phyloP scores from a whole-genome alignment of 2,329 filamentous ascomycete species.

The Hypoxylon sp. region DNA sequence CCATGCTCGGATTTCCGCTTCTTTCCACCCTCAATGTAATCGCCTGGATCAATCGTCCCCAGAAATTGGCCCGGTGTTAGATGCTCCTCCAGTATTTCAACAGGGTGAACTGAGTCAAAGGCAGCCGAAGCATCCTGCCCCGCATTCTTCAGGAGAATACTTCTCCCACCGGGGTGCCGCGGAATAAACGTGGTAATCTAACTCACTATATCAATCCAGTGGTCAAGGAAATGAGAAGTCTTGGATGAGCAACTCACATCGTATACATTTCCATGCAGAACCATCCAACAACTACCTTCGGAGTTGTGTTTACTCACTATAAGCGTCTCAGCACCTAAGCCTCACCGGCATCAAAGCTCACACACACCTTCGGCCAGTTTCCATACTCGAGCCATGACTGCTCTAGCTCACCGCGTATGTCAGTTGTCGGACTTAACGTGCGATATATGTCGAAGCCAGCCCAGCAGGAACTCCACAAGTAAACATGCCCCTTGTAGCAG shows the following conservation, averaged over 20 bases:
- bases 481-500: not conserved
- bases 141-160: slow-evolving; percentile 41
- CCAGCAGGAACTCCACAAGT: not conserved
- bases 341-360: not conserved
- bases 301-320: slow-evolving; percentile 39
- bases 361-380: slow-evolving; percentile 32
- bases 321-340: slow-evolving; percentile 4
- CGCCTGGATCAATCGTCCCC: slow-evolving; percentile 22
- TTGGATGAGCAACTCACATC: slow-evolving; percentile 31
- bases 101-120: slow-evolving; percentile 41
- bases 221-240: not conserved
- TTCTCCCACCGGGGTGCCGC: slow-evolving; percentile 42
- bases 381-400: slow-evolving; percentile 28
- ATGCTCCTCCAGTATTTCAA: slow-evolving; percentile 43
- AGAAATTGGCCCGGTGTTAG: slow-evolving; percentile 37
- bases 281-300: slow-evolving; percentile 43
- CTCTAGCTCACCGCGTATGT: not conserved
- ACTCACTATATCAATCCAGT: not conserved
- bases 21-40: not conserved
- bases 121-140: slow-evolving; percentile 41
- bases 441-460: not conserved
- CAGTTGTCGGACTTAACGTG: not conserved
- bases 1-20: not conserved
- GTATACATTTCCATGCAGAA: slow-evolving; percentile 44
- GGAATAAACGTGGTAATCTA: slow-evolving; percentile 42